Percentiles rank a stretch among this genome's conserved stretches.
Evolutionary conservation across 495 filamentous ascomycete genomes (phyloP).

Genomic region (Achaetomiella virescens): DNA sequence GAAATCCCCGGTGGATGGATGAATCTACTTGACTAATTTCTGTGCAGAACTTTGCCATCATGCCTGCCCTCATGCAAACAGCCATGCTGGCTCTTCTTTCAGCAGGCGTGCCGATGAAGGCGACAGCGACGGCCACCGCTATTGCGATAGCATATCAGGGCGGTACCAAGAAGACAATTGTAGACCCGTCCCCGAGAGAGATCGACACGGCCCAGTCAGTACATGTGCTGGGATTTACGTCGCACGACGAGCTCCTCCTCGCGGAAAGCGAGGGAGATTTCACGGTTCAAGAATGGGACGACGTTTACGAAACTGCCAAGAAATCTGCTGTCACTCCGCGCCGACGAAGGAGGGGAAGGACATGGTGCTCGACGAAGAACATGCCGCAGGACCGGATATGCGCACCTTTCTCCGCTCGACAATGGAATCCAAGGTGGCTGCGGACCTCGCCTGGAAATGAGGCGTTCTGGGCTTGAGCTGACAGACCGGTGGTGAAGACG

Average conservation of each 20-base stretch:
- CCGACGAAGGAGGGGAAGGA: conserved; percentile 43
- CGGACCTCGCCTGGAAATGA: conserved; percentile 58
- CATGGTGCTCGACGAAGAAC: conserved; percentile 38
- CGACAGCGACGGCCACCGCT: conserved; percentile 58
- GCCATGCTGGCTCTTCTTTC: conserved; percentile 68
- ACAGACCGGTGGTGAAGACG: background rate
- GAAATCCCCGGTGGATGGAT: background rate
- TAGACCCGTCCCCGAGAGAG: conserved; percentile 50
- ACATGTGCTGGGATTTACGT: conserved; percentile 73
- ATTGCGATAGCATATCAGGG: conserved; percentile 53
- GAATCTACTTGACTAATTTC: conserved; percentile 13
- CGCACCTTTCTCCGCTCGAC: conserved; percentile 58
- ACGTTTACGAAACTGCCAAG: conserved; percentile 57
- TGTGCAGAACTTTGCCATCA: conserved; percentile 61
- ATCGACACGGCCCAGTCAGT: conserved; percentile 57
- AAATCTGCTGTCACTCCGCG: conserved; percentile 52
- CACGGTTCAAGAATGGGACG: conserved; percentile 68
- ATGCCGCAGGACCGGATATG: conserved; percentile 38
- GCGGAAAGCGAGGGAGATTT: conserved; percentile 80
- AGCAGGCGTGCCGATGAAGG: conserved; percentile 66
- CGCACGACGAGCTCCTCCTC: conserved; percentile 64
- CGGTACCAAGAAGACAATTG: conserved; percentile 37
- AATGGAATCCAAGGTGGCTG: conserved; percentile 52
- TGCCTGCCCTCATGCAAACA: conserved; percentile 70
- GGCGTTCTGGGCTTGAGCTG: background rate